Conservation (phyloP, 805 yeast species). For the Candida odintsovae region DNA sequence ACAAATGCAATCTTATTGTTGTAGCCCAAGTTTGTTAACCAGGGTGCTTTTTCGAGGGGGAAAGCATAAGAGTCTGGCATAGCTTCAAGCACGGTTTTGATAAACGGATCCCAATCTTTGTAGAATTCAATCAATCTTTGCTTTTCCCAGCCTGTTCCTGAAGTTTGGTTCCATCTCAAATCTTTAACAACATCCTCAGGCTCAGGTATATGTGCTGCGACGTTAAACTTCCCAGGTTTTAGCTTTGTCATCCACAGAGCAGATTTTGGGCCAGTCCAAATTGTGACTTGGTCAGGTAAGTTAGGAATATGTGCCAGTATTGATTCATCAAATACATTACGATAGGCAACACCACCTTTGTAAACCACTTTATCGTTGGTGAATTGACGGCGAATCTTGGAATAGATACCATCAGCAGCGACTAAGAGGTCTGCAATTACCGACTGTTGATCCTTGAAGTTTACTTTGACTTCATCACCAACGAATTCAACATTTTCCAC, state of each 20-base stretch:
- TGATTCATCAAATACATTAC: constrained; percentile 11
- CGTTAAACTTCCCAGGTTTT: constrained; percentile 10
- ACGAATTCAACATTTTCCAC: constrained; percentile 2
- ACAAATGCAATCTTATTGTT: constrained; percentile 9
- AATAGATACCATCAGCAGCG: constrained; percentile 15
- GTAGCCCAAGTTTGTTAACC: constrained; percentile 7
- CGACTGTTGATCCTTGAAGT: constrained; percentile 6
- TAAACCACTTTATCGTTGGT: constrained; percentile 9
- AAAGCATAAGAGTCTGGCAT: constrained; percentile 14
- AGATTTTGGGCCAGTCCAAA: constrained; percentile 9
- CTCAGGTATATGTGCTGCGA: constrained; percentile 12
- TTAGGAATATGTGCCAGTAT: constrained; percentile 5
- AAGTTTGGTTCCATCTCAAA: constrained; percentile 10
- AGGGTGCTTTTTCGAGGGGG: constrained; percentile 13
- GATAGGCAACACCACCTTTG: constrained; percentile 13
- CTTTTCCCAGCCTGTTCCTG: constrained; percentile 9
- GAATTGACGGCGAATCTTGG: constrained; percentile 13
- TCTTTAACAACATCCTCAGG: constrained; percentile 5
- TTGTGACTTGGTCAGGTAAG: constrained; percentile 10
- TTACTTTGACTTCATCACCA: constrained; percentile 4
- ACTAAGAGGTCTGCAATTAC: constrained; percentile 7
- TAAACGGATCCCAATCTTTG: constrained; percentile 15
- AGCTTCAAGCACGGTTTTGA: constrained; percentile 5
- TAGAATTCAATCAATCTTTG: constrained; percentile 9
- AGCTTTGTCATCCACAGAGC: constrained; percentile 12